A percentile compares a stretch with the other conserved stretches of the same genome.
Evolutionary conservation across 192 early-diverging fungal genomes (phyloP).

Genomic region (Polychytrium aggregatum): DNA sequence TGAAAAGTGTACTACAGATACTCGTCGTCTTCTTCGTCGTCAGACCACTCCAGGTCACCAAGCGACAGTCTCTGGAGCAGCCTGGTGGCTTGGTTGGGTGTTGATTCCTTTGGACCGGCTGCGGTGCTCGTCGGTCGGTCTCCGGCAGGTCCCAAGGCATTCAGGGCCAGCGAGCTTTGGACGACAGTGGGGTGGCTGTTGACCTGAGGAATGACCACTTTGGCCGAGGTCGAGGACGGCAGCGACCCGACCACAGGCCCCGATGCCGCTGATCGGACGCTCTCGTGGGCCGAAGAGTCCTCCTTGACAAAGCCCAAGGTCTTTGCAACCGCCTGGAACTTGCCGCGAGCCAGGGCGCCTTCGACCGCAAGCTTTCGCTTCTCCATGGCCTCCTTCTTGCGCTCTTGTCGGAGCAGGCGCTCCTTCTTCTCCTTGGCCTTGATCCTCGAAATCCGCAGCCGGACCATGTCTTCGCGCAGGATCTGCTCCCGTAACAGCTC

Average conservation of each 20-base stretch:
- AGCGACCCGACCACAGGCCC: neutral
- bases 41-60: conserved; percentile 14
- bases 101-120: too few relatives aligned
- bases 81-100: neutral
- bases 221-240: neutral
- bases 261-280: neutral
- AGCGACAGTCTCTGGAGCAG: conserved; percentile 1
- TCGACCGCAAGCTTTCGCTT: conserved; percentile 7
- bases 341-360: neutral
- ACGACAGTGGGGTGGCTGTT: too few relatives aligned
- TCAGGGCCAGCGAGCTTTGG: too few relatives aligned
- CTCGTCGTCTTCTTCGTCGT: conserved; percentile 15
- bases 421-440: conserved; percentile 11
- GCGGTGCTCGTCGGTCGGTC: too few relatives aligned
- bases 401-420: conserved; percentile 1
- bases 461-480: conserved; percentile 26
- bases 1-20: too few relatives aligned
- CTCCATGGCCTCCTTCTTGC: neutral
- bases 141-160: conserved; percentile 4
- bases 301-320: neutral
- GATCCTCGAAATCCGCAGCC: conserved; percentile 19
- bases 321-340: neutral
- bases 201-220: too few relatives aligned
- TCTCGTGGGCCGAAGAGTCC: neutral
- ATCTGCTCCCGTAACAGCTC: conserved; percentile 22